Percentiles rank a stretch among this genome's conserved stretches.
Conservation (phyloP, 345 rosid species). For the Salix viminalis region DNA sequence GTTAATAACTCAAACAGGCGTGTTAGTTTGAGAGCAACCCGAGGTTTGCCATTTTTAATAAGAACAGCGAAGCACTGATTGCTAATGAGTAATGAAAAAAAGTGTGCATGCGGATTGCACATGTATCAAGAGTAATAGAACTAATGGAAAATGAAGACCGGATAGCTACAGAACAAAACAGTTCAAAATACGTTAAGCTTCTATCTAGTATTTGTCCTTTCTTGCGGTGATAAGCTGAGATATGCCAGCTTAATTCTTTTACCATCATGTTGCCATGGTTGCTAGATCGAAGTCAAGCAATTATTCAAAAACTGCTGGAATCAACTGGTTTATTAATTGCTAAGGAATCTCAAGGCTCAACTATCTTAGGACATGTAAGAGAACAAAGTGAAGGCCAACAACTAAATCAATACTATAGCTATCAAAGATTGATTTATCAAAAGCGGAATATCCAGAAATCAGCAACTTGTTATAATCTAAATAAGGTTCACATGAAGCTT, state of each 20-base stretch:
- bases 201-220: background rate
- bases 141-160: background rate
- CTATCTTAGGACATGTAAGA: background rate
- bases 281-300: background rate
- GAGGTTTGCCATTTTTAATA: background rate
- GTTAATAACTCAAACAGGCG: background rate
- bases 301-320: background rate
- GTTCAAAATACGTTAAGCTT: background rate
- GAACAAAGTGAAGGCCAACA: background rate
- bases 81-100: background rate
- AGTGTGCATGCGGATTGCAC: background rate
- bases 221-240: background rate
- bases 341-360: slow-evolving; percentile 1
- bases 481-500: background rate
- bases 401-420: background rate
- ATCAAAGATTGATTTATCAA: background rate
- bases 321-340: background rate
- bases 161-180: background rate
- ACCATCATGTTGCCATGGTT: background rate
- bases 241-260: slow-evolving; percentile 5
- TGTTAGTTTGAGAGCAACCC: background rate
- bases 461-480: background rate
- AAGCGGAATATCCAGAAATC: background rate
- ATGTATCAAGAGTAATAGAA: background rate
- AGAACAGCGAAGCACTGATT: background rate